Evolutionary conservation across 2,329 filamentous ascomycete species (phyloP).

Genomic region (Fonsecaea monophora): DNA sequence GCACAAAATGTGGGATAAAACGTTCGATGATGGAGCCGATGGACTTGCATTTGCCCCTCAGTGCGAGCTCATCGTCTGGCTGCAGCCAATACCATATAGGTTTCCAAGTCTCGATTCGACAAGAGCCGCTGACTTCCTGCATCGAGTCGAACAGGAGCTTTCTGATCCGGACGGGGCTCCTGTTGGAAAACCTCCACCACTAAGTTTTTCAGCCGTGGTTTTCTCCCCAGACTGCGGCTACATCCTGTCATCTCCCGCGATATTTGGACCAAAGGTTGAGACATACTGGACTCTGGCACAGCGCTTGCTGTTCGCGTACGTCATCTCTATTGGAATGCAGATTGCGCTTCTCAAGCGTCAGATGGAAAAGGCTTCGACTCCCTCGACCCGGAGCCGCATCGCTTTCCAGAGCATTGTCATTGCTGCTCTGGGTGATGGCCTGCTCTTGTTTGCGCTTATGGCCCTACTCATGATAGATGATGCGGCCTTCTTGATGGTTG

Average conservation of each 20-base stretch:
- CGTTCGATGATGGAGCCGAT: slow-evolving; percentile 63
- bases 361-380: slow-evolving; percentile 69
- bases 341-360: slow-evolving; percentile 65
- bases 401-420: slow-evolving; percentile 69
- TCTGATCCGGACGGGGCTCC: slow-evolving; percentile 65
- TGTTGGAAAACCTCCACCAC: slow-evolving; percentile 57
- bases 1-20: slow-evolving; percentile 58
- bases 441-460: slow-evolving; percentile 61
- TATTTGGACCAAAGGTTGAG: slow-evolving; percentile 63
- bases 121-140: slow-evolving; percentile 49
- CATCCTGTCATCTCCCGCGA: slow-evolving; percentile 63
- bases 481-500: slow-evolving; percentile 62
- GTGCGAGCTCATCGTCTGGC: slow-evolving; percentile 88
- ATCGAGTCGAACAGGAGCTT: slow-evolving; percentile 65
- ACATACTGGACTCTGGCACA: slow-evolving; percentile 51
- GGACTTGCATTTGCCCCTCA: slow-evolving; percentile 64
- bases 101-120: slow-evolving; percentile 32
- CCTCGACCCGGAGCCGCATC: slow-evolving; percentile 68
- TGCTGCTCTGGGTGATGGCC: slow-evolving; percentile 67
- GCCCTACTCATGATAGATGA: slow-evolving; percentile 63
- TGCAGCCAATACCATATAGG: slow-evolving; percentile 65
- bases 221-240: slow-evolving; percentile 74
- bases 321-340: slow-evolving; percentile 61
- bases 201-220: slow-evolving; percentile 65
- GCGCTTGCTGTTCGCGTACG: slow-evolving; percentile 59